These are phyloP conservation scores for Eimeria acervulina DNA, from an alignment of 169 alveolate species.

Conservation along the genomic window DNA sequence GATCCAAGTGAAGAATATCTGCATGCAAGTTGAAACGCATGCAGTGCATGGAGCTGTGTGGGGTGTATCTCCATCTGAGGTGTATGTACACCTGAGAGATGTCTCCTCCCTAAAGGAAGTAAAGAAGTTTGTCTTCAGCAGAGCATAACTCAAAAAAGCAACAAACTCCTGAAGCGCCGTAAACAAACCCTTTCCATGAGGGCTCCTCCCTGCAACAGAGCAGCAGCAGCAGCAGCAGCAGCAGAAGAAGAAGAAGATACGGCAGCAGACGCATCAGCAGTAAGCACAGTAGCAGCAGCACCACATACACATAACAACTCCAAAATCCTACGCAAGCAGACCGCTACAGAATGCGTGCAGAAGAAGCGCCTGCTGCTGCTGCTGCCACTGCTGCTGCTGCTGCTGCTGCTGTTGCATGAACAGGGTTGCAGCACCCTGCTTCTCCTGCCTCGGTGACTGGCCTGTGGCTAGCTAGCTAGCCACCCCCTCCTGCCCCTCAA, in stretches of 20 bases:
- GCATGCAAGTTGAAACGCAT: neutral
- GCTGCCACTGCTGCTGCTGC: too few species aligned
- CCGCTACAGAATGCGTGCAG: too few species aligned
- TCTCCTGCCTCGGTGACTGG: too few species aligned
- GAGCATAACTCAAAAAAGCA: neutral
- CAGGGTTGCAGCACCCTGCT: too few species aligned
- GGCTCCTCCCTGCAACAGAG: conserved; percentile 6
- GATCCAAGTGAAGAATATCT: neutral
- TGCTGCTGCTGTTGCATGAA: too few species aligned
- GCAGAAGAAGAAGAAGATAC: neutral
- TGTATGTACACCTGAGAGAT: conserved; percentile 34
- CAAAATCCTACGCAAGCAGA: too few species aligned
- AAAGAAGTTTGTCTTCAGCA: conserved; percentile 4
- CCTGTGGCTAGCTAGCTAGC: too few species aligned
- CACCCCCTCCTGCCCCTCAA: too few species aligned
- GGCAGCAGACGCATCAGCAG: neutral
- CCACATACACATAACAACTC: too few species aligned
- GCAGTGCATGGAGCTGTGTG: neutral
- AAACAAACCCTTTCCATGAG: conserved; percentile 4
- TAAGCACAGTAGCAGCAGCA: neutral
- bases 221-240: conserved; percentile 17
- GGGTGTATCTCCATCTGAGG: neutral
- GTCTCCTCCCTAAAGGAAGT: neutral
- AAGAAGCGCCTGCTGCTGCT: too few species aligned
- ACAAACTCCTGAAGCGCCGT: conserved; percentile 32